Conservation (phyloP, 768 basidiomycete species). For the Russula griseocarnosa region DNA sequence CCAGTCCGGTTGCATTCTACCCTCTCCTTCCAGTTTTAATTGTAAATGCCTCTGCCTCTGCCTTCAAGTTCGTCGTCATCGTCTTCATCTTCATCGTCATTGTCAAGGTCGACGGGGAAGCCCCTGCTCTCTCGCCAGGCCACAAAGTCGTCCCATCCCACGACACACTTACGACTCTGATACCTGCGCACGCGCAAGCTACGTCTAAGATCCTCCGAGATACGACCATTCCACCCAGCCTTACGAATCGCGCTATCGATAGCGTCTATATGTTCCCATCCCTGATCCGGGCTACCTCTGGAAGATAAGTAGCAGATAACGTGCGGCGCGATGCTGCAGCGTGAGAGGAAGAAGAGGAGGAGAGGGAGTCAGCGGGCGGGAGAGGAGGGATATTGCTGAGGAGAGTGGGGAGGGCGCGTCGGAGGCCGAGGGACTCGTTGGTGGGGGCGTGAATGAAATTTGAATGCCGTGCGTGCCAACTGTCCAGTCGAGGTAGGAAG, state of each 20-base stretch:
- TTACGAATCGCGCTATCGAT: conserved; percentile 90
- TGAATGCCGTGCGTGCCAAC: conserved; percentile 90
- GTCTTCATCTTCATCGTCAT: neutral
- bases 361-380: conserved; percentile 39
- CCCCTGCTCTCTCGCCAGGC: conserved; percentile 62
- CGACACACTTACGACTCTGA: conserved; percentile 66
- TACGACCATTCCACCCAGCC: conserved; percentile 80
- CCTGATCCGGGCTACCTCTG: conserved; percentile 91
- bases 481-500: conserved; percentile 88
- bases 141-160: conserved; percentile 73
- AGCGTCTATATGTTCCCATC: conserved; percentile 89
- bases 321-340: conserved; percentile 36
- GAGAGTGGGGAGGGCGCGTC: conserved; percentile 68
- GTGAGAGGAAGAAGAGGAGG: conserved; percentile 51
- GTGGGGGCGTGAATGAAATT: conserved; percentile 81
- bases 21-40: neutral
- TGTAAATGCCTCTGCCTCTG: neutral
- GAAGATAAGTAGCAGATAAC: conserved; percentile 87
- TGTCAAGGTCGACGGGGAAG: conserved; percentile 26
- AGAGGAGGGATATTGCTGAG: conserved; percentile 57
- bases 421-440: conserved; percentile 49
- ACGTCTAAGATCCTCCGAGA: conserved; percentile 77
- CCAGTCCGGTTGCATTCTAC: neutral
- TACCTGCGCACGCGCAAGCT: conserved; percentile 76
- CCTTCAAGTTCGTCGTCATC: neutral